phyloP scores from a whole-genome alignment of 345 rosid genomes.

The Citrus glauca region DNA sequence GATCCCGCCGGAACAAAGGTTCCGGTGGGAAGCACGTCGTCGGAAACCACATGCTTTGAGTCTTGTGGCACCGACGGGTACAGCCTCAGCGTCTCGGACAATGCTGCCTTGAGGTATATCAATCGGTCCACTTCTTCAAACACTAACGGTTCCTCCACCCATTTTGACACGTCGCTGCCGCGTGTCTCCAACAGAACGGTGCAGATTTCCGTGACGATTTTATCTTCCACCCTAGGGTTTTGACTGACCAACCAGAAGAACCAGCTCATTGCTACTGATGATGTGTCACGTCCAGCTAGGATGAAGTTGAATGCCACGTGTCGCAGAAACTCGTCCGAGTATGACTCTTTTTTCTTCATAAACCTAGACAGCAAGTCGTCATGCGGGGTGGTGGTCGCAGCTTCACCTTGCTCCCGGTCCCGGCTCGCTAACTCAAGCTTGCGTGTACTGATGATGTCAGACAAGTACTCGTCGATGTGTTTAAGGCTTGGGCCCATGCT shows the following conservation, averaged over 20 bases:
- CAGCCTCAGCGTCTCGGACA: constrained; percentile 66
- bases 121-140: constrained; percentile 65
- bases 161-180: constrained; percentile 32
- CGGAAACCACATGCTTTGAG: constrained; percentile 53
- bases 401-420: constrained; percentile 28
- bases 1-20: constrained; percentile 66
- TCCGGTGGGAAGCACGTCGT: constrained; percentile 63
- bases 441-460: constrained; percentile 58
- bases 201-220: constrained; percentile 53
- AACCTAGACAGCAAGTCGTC: constrained; percentile 75
- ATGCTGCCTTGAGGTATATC: constrained; percentile 63
- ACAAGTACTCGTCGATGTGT: constrained; percentile 49
- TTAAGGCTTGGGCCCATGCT: constrained; percentile 52
- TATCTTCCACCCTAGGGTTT: constrained; percentile 54
- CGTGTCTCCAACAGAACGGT: constrained; percentile 56
- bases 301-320: constrained; percentile 73
- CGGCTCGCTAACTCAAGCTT: constrained; percentile 44
- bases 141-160: constrained; percentile 49
- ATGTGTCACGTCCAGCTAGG: constrained; percentile 85
- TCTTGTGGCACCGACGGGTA: constrained; percentile 81
- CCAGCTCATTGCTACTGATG: constrained; percentile 75
- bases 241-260: constrained; percentile 62
- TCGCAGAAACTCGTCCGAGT: constrained; percentile 56
- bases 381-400: constrained; percentile 15
- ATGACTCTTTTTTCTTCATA: constrained; percentile 65